Conservation (phyloP, 2,329 filamentous ascomycete genomes). For the Pyricularia pennisetigena region DNA sequence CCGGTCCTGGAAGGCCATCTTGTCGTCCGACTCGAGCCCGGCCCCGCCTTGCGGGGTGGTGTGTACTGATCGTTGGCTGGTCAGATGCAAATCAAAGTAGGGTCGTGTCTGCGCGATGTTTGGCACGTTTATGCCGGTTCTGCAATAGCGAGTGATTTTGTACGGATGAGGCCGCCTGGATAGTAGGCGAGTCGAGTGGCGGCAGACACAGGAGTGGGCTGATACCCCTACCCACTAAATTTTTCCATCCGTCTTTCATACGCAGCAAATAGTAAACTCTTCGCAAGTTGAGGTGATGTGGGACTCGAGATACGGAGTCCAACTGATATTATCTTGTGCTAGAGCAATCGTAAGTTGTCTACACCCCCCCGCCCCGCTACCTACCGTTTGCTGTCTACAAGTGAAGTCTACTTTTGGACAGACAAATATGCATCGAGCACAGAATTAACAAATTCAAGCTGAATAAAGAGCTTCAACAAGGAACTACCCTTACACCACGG, state of each 20-base stretch:
- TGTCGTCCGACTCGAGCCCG: neutral
- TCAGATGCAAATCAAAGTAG: neutral
- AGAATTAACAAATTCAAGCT: neutral
- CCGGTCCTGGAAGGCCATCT: neutral
- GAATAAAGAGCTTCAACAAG: neutral
- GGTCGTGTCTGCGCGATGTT: neutral
- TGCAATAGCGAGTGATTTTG: neutral
- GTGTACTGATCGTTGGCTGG: neutral
- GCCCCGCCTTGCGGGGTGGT: neutral
- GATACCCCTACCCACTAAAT: neutral
- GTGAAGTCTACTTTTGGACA: no score
- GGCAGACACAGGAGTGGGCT: neutral
- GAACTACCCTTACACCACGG: neutral
- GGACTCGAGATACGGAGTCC: no score
- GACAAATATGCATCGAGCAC: no score
- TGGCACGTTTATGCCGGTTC: neutral
- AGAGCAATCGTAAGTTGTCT: neutral
- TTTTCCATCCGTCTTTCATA: neutral
- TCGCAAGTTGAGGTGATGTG: no score
- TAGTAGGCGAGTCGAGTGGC: neutral
- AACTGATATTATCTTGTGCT: neutral
- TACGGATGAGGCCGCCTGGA: neutral
- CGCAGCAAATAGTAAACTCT: no score
- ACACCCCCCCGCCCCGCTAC: neutral
- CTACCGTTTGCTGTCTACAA: neutral